These are phyloP conservation scores for Maudiozyma humilis DNA, from an alignment of 1,139 yeast genomes.

Conservation along the genomic window DNA sequence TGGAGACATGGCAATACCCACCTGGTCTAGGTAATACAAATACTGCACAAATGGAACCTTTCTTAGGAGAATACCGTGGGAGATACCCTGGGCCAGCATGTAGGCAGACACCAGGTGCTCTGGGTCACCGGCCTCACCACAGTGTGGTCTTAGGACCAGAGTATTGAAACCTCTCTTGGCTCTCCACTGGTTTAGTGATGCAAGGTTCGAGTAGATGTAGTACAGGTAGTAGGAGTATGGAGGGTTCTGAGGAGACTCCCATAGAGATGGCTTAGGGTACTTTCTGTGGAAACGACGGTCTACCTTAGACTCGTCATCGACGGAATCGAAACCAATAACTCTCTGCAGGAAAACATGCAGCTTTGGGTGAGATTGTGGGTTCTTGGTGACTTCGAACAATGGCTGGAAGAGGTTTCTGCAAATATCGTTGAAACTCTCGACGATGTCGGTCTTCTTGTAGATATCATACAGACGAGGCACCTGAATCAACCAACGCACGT, in stretches of 20 bases:
- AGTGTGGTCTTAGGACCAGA: conserved; percentile 89
- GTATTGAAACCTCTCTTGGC: conserved; percentile 68
- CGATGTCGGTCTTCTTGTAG: conserved; percentile 70
- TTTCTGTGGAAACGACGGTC: conserved; percentile 75
- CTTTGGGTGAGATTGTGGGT: conserved; percentile 84
- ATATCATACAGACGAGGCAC: conserved; percentile 89
- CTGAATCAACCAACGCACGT: conserved; percentile 94
- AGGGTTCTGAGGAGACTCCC: conserved; percentile 77
- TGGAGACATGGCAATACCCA: conserved; percentile 99
- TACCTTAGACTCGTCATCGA: conserved; percentile 91
- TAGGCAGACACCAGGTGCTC: conserved; percentile 91
- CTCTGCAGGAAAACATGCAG: conserved; percentile 79
- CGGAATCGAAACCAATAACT: conserved; percentile 96
- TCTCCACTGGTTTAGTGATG: conserved; percentile 80
- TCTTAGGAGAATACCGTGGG: conserved; percentile 89
- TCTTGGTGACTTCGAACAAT: conserved; percentile 78
- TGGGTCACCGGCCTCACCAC: conserved; percentile 99
- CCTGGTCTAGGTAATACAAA: conserved; percentile 83
- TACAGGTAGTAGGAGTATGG: conserved; percentile 96
- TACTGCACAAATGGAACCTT: conserved; percentile 93
- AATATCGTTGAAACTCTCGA: conserved; percentile 65
- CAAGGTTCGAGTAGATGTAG: conserved; percentile 76
- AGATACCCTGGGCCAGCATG: conserved; percentile 81
- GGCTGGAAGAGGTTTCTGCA: conserved; percentile 77
- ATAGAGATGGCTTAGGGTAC: conserved; percentile 72